Evolutionary conservation across 192 early-diverging fungal genomes (phyloP).

Genomic region (Linnemannia zychae): DNA sequence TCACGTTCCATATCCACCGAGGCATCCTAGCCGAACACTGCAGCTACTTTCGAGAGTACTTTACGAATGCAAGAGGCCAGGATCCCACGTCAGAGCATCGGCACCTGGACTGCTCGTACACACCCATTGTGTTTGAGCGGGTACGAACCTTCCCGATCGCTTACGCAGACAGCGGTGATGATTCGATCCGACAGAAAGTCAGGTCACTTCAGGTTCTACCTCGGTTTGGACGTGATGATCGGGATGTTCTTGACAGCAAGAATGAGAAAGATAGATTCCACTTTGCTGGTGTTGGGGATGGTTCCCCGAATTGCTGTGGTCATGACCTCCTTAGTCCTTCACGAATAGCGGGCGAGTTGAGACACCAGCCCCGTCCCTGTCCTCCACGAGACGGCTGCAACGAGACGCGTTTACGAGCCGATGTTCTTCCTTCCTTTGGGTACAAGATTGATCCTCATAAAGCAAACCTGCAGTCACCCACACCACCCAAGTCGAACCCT

Average conservation of each 20-base stretch:
- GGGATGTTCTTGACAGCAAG: not conserved
- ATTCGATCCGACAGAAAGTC: not conserved
- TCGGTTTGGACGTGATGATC: not conserved
- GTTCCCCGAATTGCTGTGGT: not conserved
- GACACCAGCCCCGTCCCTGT: not conserved
- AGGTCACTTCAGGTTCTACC: not conserved
- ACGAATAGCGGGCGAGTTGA: not conserved
- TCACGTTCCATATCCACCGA: conserved; percentile 13
- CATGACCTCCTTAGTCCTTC: not conserved
- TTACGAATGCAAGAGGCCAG: not conserved
- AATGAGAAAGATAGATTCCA: not conserved
- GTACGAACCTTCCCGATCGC: not conserved
- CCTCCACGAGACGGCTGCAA: not conserved
- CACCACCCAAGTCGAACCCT: not conserved
- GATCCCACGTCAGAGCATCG: conserved; percentile 2
- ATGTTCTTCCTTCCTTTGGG: not conserved
- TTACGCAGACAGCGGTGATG: not conserved
- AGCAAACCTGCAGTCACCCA: not conserved
- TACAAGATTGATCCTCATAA: not conserved
- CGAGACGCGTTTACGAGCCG: not conserved
- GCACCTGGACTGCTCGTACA: conserved; percentile 9
- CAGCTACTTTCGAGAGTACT: conserved; percentile 13
- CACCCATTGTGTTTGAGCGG: not conserved
- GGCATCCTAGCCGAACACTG: conserved; percentile 20
- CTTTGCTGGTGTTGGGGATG: not conserved